Base-by-base conservation (phyloP, 495 filamentous ascomycete species). In the Penicillium desertorum region DNA sequence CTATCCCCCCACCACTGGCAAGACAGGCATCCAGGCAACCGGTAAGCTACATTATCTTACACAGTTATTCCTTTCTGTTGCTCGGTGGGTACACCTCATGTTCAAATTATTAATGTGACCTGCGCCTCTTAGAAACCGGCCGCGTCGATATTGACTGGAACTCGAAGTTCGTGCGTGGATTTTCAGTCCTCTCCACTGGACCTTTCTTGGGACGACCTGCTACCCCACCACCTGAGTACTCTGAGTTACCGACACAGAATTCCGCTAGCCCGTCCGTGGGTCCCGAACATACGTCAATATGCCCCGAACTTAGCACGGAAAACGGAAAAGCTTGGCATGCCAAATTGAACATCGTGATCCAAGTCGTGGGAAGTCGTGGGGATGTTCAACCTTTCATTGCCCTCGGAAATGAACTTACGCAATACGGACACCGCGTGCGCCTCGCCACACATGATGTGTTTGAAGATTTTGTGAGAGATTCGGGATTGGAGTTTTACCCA, bases 401-500 rank as follows among this genome's bases (percentile, higher is more conserved):
- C 32, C 32, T 34, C 32, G 32, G 32, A 14, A 34, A 12, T 34
- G 32, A 34, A 34, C 32, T 34, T 12, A 14, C 10, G 32, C 32
- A 10, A 14, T 34, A 34, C 10, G 32, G 32, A 12, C 32, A 34
- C 10, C 32, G 32, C 11, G 32, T 34, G 32, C 32, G 32, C 10
- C 32, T 34, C 2, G 32, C 32, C 0, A 34, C 32, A 45, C 43
- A 45, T 23, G 43, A 45, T 23, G 23, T 45, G 43, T 45, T 49
- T 9, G 46, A 49, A 27, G 6, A n/a, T n/a, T 29, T 49, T 6
- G 46, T 49, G n/a, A 34, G 9, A 3, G 29, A 19, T 4, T 25
- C 45, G 3, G 45, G 45, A 9, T n/a, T 48, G 16, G 45, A 48
- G 46, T 68, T 65, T 36, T 86, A 83, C 57, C 77, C 72, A n/a